Base-by-base conservation (phyloP, 2,329 filamentous ascomycete genomes). In the Epichloe scottii region DNA sequence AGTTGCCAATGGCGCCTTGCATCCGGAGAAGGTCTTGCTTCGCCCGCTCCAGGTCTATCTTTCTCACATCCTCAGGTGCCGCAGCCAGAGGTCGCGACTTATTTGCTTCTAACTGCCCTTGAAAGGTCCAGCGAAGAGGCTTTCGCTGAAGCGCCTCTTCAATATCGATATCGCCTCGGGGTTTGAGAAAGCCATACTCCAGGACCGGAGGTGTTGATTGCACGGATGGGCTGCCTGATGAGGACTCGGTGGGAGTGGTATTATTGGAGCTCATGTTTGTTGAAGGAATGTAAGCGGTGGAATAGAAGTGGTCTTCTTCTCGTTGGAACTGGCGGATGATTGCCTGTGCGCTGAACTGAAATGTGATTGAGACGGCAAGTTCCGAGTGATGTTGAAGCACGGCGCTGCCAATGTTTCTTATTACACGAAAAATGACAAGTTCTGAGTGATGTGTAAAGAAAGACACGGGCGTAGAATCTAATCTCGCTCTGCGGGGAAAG, bases 1-100 rank as follows among this genome's bases (percentile, higher is more conserved):
- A 6, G 21, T 12, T 41, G 21, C 21, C 5, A 5, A 53, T 52
- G 40, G 60, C 54, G 26, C 58, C 60, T 50, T 67, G 65, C 34
- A 66, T 66, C 45, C 66, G 66, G 15, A 73, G 66, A 15, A 79
- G 63, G 35, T 74, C 67, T 53, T 60, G 64, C 68, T 79, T 79
- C 30, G 67, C 68, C 37, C 68, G 66, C 49, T 74, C 72, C 39
- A 78, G 66, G 44, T 71, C 68, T 53, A 61, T 62, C 15, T 63
- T 62, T 39, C 67, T 63, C 52, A 63, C 61, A 44, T 68, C 68
- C 38, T 63, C 55, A 17, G 65, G 52, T 12, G 57, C 59, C 23
- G 48, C 57, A 17, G 43, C 50, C 15, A 53, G 37, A 15, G 53
- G 46, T 46, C 57, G 53, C 62, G 64, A 53, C 55, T 60, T 59